Percentiles rank a stretch among this genome's conserved stretches.
Conservation (phyloP, 768 basidiomycete species). For the Butyriboletus loyo region DNA sequence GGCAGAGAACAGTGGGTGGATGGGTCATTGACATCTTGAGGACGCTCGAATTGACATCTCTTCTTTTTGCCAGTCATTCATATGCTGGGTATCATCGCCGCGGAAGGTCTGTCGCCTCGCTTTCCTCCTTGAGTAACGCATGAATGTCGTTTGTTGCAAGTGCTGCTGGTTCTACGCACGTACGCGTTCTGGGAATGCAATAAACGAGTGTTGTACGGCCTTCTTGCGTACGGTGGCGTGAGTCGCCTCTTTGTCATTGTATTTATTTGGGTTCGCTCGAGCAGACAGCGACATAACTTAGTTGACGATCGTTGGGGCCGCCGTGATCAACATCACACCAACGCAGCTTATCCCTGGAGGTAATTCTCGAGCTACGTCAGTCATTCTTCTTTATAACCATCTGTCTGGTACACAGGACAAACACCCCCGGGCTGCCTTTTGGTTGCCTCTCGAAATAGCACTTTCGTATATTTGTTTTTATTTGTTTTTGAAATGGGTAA, state of each 20-base stretch:
- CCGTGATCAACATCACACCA: conserved; percentile 1
- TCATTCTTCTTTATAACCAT: not conserved
- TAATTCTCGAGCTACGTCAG: not conserved
- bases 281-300: not conserved
- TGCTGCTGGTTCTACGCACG: conserved; percentile 16
- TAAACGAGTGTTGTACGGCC: conserved; percentile 10
- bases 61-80: conserved; percentile 9
- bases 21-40: not conserved
- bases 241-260: not conserved
- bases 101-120: conserved; percentile 2
- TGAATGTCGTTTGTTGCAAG: conserved; percentile 1
- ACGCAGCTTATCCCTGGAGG: conserved; percentile 3
- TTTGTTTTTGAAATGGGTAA: conserved; percentile 11
- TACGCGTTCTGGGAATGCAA: conserved; percentile 20
- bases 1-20: conserved; percentile 10
- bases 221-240: conserved; percentile 9
- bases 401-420: not conserved
- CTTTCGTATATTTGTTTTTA: conserved; percentile 7
- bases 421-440: not conserved
- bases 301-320: conserved; percentile 6
- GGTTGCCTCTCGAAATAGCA: not conserved
- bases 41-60: not conserved
- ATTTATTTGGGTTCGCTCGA: not conserved
- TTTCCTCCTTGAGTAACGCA: not conserved
- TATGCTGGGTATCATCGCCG: conserved; percentile 2